These are phyloP conservation scores for Pestalotiopsis sp. DNA, from an alignment of 2,329 filamentous ascomycete genomes.

Conservation along the genomic window DNA sequence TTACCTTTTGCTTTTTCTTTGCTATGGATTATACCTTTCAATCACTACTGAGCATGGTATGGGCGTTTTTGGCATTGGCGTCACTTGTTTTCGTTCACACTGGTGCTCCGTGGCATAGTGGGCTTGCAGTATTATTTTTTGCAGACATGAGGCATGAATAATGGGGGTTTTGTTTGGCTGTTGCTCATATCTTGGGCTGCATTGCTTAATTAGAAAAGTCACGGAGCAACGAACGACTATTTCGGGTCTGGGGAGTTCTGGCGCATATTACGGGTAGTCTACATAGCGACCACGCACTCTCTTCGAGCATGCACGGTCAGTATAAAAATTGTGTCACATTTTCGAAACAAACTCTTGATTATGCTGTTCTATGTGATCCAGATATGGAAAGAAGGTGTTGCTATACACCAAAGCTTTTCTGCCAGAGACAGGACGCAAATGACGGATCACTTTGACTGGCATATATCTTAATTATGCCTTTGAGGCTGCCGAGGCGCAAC, in stretches of 20 bases:
- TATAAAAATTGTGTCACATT: neutral
- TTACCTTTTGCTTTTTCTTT: neutral
- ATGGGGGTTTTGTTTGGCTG: conserved; percentile 19
- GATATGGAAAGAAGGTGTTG: neutral
- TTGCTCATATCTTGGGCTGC: conserved; percentile 17
- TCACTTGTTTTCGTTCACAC: neutral
- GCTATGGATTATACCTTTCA: conserved; percentile 7
- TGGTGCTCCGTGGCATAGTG: neutral
- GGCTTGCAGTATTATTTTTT: conserved; percentile 18
- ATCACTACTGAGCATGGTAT: conserved; percentile 8
- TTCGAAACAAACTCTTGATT: neutral
- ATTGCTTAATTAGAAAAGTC: conserved; percentile 20
- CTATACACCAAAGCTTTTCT: neutral
- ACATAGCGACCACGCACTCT: neutral
- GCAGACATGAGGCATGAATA: conserved; percentile 32
- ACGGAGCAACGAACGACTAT: neutral
- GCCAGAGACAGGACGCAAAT: neutral
- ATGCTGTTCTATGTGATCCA: neutral
- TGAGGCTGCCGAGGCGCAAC: neutral
- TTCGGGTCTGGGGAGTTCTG: conserved; percentile 1
- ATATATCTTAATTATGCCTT: neutral
- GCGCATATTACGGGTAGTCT: conserved; percentile 1
- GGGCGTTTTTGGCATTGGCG: conserved; percentile 9
- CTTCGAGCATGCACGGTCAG: neutral
- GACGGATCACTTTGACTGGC: neutral